These are phyloP conservation scores for Begonia masoniana DNA, from an alignment of 306 rosid genomes.

Conservation along the genomic window DNA sequence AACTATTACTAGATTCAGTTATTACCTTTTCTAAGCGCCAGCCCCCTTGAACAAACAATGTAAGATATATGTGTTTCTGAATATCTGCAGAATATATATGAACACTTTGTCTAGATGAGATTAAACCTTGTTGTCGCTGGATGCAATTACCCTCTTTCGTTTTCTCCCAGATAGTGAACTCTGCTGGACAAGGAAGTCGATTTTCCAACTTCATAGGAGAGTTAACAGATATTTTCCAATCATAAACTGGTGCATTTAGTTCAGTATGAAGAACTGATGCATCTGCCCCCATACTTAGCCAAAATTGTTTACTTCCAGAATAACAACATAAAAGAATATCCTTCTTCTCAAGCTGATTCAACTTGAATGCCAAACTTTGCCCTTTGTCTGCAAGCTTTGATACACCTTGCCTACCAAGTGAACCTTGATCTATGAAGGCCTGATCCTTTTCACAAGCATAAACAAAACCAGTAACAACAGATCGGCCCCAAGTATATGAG, in stretches of 20 bases:
- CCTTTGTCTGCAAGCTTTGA: slow-evolving; percentile 26
- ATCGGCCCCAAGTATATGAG: slow-evolving; percentile 60
- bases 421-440: slow-evolving; percentile 40
- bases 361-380: slow-evolving; percentile 42
- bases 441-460: slow-evolving; percentile 64
- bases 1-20: slow-evolving; percentile 8
- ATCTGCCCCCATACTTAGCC: slow-evolving; percentile 86
- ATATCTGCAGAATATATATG: slow-evolving; percentile 79
- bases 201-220: slow-evolving; percentile 88
- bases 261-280: slow-evolving; percentile 93
- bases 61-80: slow-evolving; percentile 69
- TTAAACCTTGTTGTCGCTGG: slow-evolving; percentile 43
- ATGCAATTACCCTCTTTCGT: slow-evolving; percentile 54
- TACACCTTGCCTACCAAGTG: slow-evolving; percentile 30
- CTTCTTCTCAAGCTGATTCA: slow-evolving; percentile 86
- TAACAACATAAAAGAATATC: slow-evolving; percentile 67
- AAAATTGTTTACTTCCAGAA: slow-evolving; percentile 46
- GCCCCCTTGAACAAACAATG: slow-evolving; percentile 67
- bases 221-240: slow-evolving; percentile 78
- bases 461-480: slow-evolving; percentile 55
- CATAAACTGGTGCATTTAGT: slow-evolving; percentile 81
- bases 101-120: slow-evolving; percentile 64
- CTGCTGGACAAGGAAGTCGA: slow-evolving; percentile 85
- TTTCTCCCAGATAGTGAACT: slow-evolving; percentile 65
- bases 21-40: slow-evolving; percentile 94